A percentile compares a stretch with the other conserved stretches of the same genome.
phyloP scores from a whole-genome alignment of 208 protist species.

The Leishmania gerbilli region DNA sequence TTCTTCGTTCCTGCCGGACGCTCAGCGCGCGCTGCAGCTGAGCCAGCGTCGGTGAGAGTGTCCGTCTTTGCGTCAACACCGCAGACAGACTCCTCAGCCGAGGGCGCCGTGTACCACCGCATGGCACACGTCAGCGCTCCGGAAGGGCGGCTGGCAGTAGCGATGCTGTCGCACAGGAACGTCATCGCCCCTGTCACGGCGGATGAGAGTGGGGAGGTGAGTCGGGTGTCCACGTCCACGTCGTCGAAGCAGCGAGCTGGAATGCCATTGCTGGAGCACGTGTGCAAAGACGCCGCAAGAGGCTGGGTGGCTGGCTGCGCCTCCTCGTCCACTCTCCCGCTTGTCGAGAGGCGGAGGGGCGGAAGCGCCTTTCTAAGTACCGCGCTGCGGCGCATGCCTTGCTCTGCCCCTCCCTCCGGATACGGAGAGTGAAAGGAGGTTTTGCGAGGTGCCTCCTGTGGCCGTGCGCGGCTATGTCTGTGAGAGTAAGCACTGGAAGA shows the following conservation, averaged over 20 bases:
- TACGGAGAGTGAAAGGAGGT: background rate
- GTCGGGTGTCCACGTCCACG: background rate
- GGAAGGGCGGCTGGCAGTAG: background rate
- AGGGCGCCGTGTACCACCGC: slow-evolving; percentile 11
- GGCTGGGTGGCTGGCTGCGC: background rate
- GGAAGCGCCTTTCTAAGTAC: background rate
- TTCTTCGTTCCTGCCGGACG: background rate
- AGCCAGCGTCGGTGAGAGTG: background rate
- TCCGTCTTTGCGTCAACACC: background rate
- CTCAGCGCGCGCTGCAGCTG: background rate
- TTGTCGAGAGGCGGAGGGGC: background rate
- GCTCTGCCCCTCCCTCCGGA: background rate
- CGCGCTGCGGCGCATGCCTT: slow-evolving; percentile 4
- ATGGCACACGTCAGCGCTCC: background rate
- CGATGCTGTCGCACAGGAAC: background rate
- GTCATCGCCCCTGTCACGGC: background rate
- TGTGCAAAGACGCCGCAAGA: background rate
- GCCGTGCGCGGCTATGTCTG: background rate
- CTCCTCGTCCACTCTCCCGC: slow-evolving; percentile 1
- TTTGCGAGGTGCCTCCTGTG: background rate
- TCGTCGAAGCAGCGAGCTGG: background rate
- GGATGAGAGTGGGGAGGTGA: background rate
- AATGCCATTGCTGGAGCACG: background rate
- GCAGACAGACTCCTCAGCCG: background rate
- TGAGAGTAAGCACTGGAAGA: background rate